Conservation (phyloP, 106 monocot genomes). For the Alisma plantagoaquatica region DNA sequence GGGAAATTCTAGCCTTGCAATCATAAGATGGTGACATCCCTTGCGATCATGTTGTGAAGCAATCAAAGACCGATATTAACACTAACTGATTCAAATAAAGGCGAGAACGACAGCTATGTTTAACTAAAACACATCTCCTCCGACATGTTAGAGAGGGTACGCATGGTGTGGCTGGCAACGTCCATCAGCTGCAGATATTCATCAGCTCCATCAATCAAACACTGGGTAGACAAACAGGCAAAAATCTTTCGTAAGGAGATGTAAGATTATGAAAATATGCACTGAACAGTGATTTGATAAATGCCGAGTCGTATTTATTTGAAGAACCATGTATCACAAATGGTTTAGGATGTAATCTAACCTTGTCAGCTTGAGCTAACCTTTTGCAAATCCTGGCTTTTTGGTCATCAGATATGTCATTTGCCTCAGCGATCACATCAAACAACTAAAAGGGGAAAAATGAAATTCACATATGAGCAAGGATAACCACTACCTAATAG, state of each 20-base stretch:
- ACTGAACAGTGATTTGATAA: no score
- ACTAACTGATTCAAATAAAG: no score
- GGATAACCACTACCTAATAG: no score
- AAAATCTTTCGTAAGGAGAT: neutral
- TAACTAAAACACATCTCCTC: constrained; percentile 29
- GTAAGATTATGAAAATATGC: neutral
- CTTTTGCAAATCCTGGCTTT: constrained; percentile 84
- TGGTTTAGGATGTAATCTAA: no score
- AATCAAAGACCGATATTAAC: no score
- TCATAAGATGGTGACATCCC: no score
- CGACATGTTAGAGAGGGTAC: constrained; percentile 66
- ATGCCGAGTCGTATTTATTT: no score
- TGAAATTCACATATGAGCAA: neutral
- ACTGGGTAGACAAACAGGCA: constrained; percentile 25
- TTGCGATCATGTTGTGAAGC: no score
- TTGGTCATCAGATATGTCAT: constrained; percentile 80
- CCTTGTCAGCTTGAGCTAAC: constrained; percentile 92
- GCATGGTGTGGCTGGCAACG: constrained; percentile 70
- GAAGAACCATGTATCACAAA: no score
- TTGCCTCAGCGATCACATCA: constrained; percentile 50
- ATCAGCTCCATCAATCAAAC: constrained; percentile 85
- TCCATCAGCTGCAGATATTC: constrained; percentile 94
- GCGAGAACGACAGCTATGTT: no score
- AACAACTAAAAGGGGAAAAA: constrained; percentile 37
- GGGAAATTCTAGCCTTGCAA: no score